Evolutionary conservation across 306 rosid genomes (phyloP), one percentile per base, ranked within the genome.

Genomic region (Oxytropis ochrocephala): DNA sequence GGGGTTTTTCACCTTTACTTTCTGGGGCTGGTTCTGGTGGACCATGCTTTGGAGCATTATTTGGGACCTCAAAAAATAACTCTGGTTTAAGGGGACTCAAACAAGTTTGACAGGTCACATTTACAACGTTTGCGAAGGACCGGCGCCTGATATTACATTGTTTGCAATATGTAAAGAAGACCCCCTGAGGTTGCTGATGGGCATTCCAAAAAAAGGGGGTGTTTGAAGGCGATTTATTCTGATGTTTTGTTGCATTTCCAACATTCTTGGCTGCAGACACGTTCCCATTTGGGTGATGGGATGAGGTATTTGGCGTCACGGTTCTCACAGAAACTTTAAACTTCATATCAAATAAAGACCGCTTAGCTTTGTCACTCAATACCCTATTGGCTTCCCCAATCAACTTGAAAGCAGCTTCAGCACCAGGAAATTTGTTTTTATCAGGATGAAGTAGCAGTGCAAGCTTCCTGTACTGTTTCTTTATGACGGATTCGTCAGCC

Each of bases 361-460:
- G 93, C 21, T 77, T 88, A 27, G 74, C 66, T 70, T 64, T 77
- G 83, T 93, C 97, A 18, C 77, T 24, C 54, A 93, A 87, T 24
- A 90, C 67, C 68, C 90, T 80, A 42, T 93, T 80, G 52, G 97
- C 98, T 75, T 93, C 96, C 51, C 86, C 95, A 53, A 90, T 74
- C 70, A 88, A 68, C 84, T 93, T 93, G 79, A 93, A 93, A 76
- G 98, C 98, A 77, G 94, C 86, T 73, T 93, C 98, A 0, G 98
- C 96, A 58, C 98, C 96, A 35, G 88, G 65, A 82, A 90, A 86
- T 52, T 88, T 90, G 60, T 90, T 93, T 76, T 93, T 93, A 78
- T 93, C 98, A 16, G 98, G 98, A 78, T 93, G 98, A 57, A 93
- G 97, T 24, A 85, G 76, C 51, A 90, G 51, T 1, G 98, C 98